Percentiles rank a stretch among this genome's conserved stretches.
Conservation (phyloP, 2,329 filamentous ascomycete species). For the Fusarium oxysporum region DNA sequence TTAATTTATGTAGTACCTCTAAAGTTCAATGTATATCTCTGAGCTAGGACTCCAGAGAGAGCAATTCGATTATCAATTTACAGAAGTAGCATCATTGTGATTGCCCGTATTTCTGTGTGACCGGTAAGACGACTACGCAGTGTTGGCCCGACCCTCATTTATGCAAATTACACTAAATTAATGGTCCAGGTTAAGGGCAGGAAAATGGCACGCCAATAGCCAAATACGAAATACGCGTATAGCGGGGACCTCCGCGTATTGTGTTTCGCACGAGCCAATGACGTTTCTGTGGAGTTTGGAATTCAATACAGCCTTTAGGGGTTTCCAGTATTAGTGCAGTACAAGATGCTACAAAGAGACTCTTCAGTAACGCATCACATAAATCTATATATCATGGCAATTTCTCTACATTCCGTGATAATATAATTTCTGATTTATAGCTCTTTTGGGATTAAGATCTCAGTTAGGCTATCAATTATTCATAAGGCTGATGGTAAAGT, state of each 20-base stretch:
- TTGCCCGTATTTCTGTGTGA: rapidly evolving
- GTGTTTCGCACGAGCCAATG: not conserved
- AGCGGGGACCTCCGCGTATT: not conserved
- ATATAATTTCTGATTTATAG: no score
- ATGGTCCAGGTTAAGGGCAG: not conserved
- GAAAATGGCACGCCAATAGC: not conserved
- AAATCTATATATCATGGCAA: no score
- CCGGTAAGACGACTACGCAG: not conserved
- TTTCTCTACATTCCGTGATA: no score
- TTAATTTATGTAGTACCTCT: not conserved
- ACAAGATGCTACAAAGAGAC: not conserved
- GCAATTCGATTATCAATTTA: not conserved
- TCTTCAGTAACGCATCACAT: rapidly evolving
- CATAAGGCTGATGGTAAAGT: rapidly evolving
- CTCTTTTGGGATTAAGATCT: no score
- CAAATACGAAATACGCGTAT: not conserved
- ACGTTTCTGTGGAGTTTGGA: not conserved
- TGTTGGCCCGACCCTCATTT: not conserved
- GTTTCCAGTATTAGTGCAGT: not conserved
- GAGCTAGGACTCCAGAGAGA: not conserved
- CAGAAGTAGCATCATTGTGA: rapidly evolving
- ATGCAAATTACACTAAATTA: not conserved
- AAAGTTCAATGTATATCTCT: no score
- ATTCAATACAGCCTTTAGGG: rapidly evolving
- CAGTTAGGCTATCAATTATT: no score